Evolutionary conservation across 2,329 filamentous ascomycete genomes (phyloP), one percentile per base, ranked within the genome.

Genomic region (Hyphodiscus sp.): DNA sequence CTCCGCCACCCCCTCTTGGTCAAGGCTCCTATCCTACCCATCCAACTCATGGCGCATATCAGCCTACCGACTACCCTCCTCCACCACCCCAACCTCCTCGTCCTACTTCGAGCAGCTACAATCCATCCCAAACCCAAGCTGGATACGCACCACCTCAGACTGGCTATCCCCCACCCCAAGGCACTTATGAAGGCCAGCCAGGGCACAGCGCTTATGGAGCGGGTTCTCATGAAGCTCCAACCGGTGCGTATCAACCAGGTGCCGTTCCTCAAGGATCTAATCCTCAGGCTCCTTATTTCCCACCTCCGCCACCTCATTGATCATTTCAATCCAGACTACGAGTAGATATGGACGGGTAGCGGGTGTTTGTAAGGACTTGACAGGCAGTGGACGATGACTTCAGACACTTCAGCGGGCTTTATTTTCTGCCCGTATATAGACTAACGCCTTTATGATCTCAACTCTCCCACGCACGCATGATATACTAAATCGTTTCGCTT

Each of bases 1-100:
- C 52, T 13, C 52, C 43, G 23, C 52, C 43, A 30, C 52, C 52
- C 26, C 42, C 42, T 38, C 33, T 6, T 6, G 33, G 33, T n/a
- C 33, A 38, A 10, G 33, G 33, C 11, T 38, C 33, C 5, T 38
- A 38, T 38, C 33, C 33, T 38, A 38, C 33, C 4, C 11, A 38
- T 13, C 33, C 33, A 38, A 38, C 33, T 4, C 33, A 38, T 38
- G 33, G 33, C 11, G 33, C 33, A 4, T 38, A 38, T n/a, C 33
- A 38, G 13, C 33, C 33, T 38, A n/a, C 33, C 5, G 33, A 38
- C 33, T 38, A 38, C 16, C 33, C 33, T 15, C 33, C 33, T 4
- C 33, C 33, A 38, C 33, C 33, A 4, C 33, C 33, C 2, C 33
- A 38, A 38, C 33, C 33, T 38, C 33, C 33, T 38, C 33, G 33